Conservation (phyloP, 306 rosid species). For the Dalbergia cultrata region DNA sequence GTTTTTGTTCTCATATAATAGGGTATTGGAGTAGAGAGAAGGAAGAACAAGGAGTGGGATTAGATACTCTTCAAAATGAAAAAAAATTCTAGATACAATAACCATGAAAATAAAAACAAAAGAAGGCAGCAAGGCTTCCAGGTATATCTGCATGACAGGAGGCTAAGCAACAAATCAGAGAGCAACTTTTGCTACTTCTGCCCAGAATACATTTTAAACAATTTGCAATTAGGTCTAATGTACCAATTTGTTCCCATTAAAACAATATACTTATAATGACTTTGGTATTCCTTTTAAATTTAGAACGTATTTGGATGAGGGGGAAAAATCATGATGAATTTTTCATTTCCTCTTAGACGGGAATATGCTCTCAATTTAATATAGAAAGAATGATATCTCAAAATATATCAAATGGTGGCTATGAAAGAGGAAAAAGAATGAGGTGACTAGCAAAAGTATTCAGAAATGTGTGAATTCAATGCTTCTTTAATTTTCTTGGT, state of each 20-base stretch:
- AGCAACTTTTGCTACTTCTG: too few relatives aligned
- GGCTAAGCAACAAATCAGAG: slow-evolving; percentile 5
- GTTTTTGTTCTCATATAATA: background rate
- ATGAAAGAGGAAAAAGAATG: too few relatives aligned
- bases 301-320: too few relatives aligned
- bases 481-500: too few relatives aligned
- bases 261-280: background rate
- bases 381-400: too few relatives aligned
- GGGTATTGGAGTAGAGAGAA: background rate
- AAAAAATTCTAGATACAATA: background rate
- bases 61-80: background rate
- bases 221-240: background rate
- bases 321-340: too few relatives aligned
- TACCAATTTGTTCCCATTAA: background rate
- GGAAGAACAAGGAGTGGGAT: background rate
- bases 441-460: too few relatives aligned
- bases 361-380: too few relatives aligned
- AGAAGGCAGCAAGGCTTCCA: background rate
- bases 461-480: too few relatives aligned
- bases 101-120: background rate
- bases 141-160: background rate
- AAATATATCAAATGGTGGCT: too few relatives aligned
- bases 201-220: too few relatives aligned
- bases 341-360: too few relatives aligned
- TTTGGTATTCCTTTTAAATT: background rate